Base-by-base conservation (phyloP, 169 alveolate species). In the Babesia sp. region DNA sequence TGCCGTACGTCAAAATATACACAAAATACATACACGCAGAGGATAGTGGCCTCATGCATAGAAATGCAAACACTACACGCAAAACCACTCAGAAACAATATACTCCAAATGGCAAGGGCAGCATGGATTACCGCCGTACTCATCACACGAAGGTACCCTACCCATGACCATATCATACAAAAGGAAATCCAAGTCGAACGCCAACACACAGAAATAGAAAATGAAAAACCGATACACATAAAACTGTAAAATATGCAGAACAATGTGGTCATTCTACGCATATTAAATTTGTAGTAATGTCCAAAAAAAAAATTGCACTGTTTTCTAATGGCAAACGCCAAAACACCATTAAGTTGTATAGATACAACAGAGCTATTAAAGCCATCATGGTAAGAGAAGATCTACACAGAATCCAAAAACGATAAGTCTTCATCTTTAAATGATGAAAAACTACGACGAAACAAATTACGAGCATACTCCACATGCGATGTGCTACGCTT, bases 41-140 rank as follows among this genome's bases (percentile, higher is more conserved):
- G 88, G 26, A 42, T 80, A 33, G 50, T 71, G 33, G 71, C 79
- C 0, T 24, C 61, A 29, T 63, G 60, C 39, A 33, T 26, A 44
- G 88, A 80, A 37, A 63, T 80, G 79, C 37, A 42, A 20, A 20
- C 39, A 20, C 36, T 46, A 22, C 34, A 39, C 45, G 68, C 88
- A 54, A 24, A 51, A 20, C 88, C 88, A 12, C 11, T 58, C n/a
- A 20, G 44, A n/a, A 24, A 67, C 24, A 80, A 80, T 29, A 46
- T 71, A 56, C 66, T 55, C n/a, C 58, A 68, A 39, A 58, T 80
- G 60, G 64, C 79, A 22, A 36, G 88, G 9, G 68, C 80, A 4
- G 64, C 88, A n/a, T 80, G 88, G 88, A 61, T 80, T 26, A 50
- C 66, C 22, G 83, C 88, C 4, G 63, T 51, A 24, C 56, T 80